phyloP scores from a whole-genome alignment of 345 rosid species.

The Eucalyptus marginata region DNA sequence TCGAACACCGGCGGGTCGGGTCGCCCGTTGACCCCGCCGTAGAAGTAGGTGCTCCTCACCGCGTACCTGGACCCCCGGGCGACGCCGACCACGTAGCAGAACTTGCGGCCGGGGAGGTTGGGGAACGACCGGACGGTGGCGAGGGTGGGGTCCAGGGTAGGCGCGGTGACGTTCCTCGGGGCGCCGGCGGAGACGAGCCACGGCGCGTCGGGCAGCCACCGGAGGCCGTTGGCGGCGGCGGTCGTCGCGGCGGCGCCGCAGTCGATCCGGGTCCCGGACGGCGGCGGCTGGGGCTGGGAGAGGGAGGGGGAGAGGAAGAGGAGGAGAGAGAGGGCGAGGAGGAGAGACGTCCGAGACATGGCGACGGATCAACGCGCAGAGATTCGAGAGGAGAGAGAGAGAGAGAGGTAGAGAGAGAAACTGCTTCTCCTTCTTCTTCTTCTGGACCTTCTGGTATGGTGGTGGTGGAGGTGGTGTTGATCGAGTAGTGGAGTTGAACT shows the following conservation, averaged over 20 bases:
- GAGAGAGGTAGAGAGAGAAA: neutral
- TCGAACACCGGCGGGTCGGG: constrained; percentile 72
- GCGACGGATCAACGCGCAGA: neutral
- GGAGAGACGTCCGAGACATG: neutral
- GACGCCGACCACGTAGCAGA: constrained; percentile 51
- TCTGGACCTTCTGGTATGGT: neutral
- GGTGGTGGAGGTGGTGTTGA: neutral
- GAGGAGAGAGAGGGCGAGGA: neutral
- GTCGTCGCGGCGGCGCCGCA: constrained; percentile 48
- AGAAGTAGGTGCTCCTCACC: constrained; percentile 66
- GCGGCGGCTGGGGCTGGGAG: constrained; percentile 23
- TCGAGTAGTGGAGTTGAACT: constrained; percentile 22
- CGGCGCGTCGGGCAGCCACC: constrained; percentile 50
- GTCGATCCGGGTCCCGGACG: constrained; percentile 48
- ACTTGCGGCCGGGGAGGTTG: constrained; percentile 26
- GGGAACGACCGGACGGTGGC: constrained; percentile 87
- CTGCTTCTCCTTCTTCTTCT: neutral
- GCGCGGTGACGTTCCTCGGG: constrained; percentile 20
- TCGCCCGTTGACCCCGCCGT: constrained; percentile 68
- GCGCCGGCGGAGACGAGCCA: constrained; percentile 35
- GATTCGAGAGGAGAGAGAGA: neutral
- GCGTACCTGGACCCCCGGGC: constrained; percentile 52
- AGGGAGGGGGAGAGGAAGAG: constrained; percentile 1
- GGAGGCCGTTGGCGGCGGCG: constrained; percentile 23
- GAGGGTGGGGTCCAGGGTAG: constrained; percentile 14